A percentile compares a stretch with the other conserved stretches of the same genome.
phyloP scores from a whole-genome alignment of 805 yeast species.

The Kregervanrija delftensis region DNA sequence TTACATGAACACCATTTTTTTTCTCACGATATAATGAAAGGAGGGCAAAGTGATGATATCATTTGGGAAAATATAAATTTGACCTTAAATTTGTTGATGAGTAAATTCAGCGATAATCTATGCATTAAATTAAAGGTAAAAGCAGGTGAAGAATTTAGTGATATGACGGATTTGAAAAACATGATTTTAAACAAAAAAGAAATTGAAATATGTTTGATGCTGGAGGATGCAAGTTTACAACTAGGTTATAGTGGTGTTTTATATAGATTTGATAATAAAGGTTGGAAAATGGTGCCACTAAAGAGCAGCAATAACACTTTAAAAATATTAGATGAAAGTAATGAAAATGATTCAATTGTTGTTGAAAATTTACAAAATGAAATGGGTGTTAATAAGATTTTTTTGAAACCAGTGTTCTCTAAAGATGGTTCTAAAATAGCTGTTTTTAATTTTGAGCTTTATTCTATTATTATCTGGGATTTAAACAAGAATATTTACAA shows the following conservation, averaged over 20 bases:
- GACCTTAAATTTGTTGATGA: slow-evolving; percentile 17
- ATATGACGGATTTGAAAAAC: background rate
- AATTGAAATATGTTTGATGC: slow-evolving; percentile 11
- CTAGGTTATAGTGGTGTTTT: background rate
- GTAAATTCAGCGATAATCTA: slow-evolving; percentile 4
- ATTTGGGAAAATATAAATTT: slow-evolving; percentile 16
- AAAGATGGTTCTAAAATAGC: slow-evolving; percentile 12
- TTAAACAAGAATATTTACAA: background rate
- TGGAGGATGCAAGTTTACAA: slow-evolving; percentile 14
- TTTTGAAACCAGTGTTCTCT: slow-evolving; percentile 16
- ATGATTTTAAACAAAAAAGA: slow-evolving; percentile 1
- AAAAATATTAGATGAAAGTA: background rate
- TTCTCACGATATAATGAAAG: no score
- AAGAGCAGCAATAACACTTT: background rate
- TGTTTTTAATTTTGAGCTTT: slow-evolving; percentile 14
- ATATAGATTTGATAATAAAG: background rate
- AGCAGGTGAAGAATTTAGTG: no score
- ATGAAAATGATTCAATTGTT: background rate
- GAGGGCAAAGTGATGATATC: background rate
- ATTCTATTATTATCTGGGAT: slow-evolving; percentile 18
- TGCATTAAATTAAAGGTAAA: background rate
- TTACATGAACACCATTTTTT: slow-evolving; percentile 6
- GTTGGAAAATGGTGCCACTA: slow-evolving; percentile 1
- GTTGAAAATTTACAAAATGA: slow-evolving; percentile 2
- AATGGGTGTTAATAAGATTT: slow-evolving; percentile 7